These are phyloP conservation scores for Umbilicus rupestris DNA, from an alignment of 164 flowering plant genomes.

Conservation along the genomic window DNA sequence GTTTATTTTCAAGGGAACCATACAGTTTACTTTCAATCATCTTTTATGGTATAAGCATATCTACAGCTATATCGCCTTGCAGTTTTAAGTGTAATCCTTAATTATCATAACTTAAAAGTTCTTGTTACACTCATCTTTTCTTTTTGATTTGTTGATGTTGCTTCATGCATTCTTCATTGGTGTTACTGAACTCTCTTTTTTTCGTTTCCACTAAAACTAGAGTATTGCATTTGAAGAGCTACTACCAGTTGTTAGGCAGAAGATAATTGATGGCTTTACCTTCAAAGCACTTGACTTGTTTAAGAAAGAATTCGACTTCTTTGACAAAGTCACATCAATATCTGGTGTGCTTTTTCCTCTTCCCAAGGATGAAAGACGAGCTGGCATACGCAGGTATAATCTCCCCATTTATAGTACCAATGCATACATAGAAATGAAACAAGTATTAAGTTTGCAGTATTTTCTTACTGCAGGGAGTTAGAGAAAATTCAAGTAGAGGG, in stretches of 20 bases:
- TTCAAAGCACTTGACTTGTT: slow-evolving; percentile 74
- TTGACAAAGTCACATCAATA: slow-evolving; percentile 91
- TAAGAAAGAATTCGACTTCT: slow-evolving; percentile 79
- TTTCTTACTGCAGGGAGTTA: slow-evolving; percentile 48
- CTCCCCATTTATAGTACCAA: neutral
- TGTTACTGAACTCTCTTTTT: neutral
- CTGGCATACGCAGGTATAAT: slow-evolving; percentile 77
- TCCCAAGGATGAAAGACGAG: slow-evolving; percentile 87
- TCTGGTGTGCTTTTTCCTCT: slow-evolving; percentile 80
- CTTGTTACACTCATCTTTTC: slow-evolving; percentile 6
- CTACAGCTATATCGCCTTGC: neutral
- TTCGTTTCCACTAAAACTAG: slow-evolving; percentile 26
- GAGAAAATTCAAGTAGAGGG: slow-evolving; percentile 85
- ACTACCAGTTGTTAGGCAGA: slow-evolving; percentile 64
- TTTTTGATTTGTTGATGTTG: neutral
- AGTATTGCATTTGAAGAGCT: slow-evolving; percentile 54
- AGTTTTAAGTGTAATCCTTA: neutral
- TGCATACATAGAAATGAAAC: neutral
- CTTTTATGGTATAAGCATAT: neutral
- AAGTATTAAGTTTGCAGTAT: neutral
- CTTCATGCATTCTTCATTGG: neutral
- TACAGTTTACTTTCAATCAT: neutral
- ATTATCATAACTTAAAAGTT: neutral
- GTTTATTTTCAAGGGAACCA: neutral
- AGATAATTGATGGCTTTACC: slow-evolving; percentile 70